These are phyloP conservation scores for Xylaria sp. DNA, from an alignment of 2,329 filamentous ascomycete genomes.

Conservation along the genomic window DNA sequence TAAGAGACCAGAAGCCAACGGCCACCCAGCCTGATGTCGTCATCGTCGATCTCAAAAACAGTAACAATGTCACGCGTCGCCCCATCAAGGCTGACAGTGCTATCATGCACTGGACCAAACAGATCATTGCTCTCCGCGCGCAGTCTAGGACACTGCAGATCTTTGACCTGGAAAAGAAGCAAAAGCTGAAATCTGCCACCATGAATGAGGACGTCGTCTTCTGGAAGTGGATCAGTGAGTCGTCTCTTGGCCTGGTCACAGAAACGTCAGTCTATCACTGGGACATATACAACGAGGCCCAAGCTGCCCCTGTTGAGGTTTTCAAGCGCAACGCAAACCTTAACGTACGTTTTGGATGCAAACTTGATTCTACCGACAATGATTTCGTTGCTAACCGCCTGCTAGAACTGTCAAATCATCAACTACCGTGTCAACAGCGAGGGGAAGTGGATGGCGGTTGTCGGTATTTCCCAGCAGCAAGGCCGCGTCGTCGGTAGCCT, in stretches of 20 bases:
- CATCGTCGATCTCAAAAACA: constrained; percentile 97
- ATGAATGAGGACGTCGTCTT: constrained; percentile 98
- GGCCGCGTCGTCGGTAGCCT: constrained; percentile 94
- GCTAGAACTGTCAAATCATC: constrained; percentile 95
- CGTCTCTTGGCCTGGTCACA: constrained; percentile 87
- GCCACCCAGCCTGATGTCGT: constrained; percentile 90
- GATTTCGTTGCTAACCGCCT: constrained; percentile 39
- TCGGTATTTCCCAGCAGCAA: constrained; percentile 93
- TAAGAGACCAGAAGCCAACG: constrained; percentile 91
- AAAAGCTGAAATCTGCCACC: constrained; percentile 94
- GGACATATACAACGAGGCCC: constrained; percentile 90
- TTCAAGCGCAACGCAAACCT: constrained; percentile 96
- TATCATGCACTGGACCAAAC: constrained; percentile 98
- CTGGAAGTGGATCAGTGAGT: constrained; percentile 99
- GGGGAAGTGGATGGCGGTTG: constrained; percentile 97
- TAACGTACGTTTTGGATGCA: constrained; percentile 67
- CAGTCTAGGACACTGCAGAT: constrained; percentile 95
- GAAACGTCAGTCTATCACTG: constrained; percentile 94
- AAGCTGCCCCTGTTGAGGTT: constrained; percentile 84
- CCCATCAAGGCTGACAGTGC: constrained; percentile 99
- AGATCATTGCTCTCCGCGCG: constrained; percentile 96
- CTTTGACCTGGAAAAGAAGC: constrained; percentile 92
- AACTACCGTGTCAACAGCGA: constrained; percentile 97
- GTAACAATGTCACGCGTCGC: constrained; percentile 92
- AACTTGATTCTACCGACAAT: neutral